Percentiles rank a stretch among this genome's conserved stretches.
phyloP scores from a whole-genome alignment of 139 green algal genomes.

The Chlamydomonas schloesseri region DNA sequence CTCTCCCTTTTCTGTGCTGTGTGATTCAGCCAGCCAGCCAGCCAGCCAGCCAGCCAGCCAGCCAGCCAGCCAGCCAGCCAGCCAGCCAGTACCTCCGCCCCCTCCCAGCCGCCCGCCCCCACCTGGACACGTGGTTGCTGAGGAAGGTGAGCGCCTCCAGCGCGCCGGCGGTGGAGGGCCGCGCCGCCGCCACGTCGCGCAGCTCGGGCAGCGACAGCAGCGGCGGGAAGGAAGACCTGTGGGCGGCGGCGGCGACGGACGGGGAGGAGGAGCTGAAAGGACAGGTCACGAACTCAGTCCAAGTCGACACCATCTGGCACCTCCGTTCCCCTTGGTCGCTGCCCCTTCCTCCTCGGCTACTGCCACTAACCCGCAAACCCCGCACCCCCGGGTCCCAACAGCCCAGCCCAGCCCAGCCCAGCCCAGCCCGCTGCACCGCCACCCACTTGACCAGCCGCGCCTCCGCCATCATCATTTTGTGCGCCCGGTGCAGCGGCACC shows the following conservation, averaged over 20 bases:
- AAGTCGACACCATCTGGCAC: too few species aligned
- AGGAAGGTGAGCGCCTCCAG: slow-evolving; percentile 34
- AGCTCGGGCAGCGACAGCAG: slow-evolving; percentile 31
- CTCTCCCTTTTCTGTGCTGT: too few species aligned
- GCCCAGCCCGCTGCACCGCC: neutral
- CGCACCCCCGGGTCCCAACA: too few species aligned
- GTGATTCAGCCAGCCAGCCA: too few species aligned
- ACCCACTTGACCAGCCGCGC: slow-evolving; percentile 19
- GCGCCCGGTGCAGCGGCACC: slow-evolving; percentile 13
- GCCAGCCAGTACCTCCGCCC: neutral
- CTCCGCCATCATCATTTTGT: slow-evolving; percentile 45
- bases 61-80: too few species aligned
- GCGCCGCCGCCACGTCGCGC: neutral
- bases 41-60: too few species aligned
- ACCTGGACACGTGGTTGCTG: slow-evolving; percentile 9
- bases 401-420: too few species aligned
- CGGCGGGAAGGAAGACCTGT: slow-evolving; percentile 13
- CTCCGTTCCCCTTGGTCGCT: too few species aligned
- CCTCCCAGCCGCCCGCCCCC: neutral
- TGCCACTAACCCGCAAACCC: too few species aligned
- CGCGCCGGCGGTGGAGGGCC: slow-evolving; percentile 7
- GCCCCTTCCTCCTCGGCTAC: too few species aligned
- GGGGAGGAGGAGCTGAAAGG: neutral
- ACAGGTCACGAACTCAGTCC: too few species aligned
- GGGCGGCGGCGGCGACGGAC: neutral